Conservation (phyloP, 2,329 filamentous ascomycete genomes). For the Didymella sp. region DNA sequence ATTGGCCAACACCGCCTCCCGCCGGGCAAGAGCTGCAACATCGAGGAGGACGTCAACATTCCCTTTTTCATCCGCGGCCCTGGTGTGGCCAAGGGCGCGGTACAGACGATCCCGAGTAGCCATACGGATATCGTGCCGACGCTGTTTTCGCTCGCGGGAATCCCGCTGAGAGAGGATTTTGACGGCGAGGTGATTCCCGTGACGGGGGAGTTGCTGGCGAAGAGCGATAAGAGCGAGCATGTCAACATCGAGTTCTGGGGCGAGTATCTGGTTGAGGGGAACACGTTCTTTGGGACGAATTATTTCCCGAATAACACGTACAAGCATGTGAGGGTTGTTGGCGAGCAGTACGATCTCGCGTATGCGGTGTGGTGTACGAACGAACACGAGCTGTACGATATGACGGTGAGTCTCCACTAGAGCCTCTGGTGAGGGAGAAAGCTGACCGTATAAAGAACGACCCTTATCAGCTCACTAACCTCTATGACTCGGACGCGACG, state of each 20-base stretch:
- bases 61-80: slow-evolving; percentile 53
- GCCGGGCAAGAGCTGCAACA: slow-evolving; percentile 51
- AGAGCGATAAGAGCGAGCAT: slow-evolving; percentile 42
- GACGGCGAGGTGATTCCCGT: slow-evolving; percentile 50
- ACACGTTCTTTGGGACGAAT: slow-evolving; percentile 16
- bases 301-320: slow-evolving; percentile 61
- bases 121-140: slow-evolving; percentile 54
- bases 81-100: slow-evolving; percentile 37
- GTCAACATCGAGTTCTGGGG: slow-evolving; percentile 55
- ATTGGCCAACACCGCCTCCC: slow-evolving; percentile 52
- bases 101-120: slow-evolving; percentile 36
- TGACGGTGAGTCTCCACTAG: slow-evolving; percentile 54
- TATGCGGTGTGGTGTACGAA: slow-evolving; percentile 75
- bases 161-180: slow-evolving; percentile 43
- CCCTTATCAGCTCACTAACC: slow-evolving; percentile 37
- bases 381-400: slow-evolving; percentile 71
- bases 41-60: slow-evolving; percentile 54
- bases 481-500: slow-evolving; percentile 37
- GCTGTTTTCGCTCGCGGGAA: slow-evolving; percentile 45
- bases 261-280: slow-evolving; percentile 35
- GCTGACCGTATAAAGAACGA: slow-evolving; percentile 33
- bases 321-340: slow-evolving; percentile 64
- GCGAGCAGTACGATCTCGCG: slow-evolving; percentile 64
- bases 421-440: too few species aligned
- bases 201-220: slow-evolving; percentile 12